Base-by-base conservation (phyloP, 495 filamentous ascomycete genomes). In the Penicillium robsamsonii region DNA sequence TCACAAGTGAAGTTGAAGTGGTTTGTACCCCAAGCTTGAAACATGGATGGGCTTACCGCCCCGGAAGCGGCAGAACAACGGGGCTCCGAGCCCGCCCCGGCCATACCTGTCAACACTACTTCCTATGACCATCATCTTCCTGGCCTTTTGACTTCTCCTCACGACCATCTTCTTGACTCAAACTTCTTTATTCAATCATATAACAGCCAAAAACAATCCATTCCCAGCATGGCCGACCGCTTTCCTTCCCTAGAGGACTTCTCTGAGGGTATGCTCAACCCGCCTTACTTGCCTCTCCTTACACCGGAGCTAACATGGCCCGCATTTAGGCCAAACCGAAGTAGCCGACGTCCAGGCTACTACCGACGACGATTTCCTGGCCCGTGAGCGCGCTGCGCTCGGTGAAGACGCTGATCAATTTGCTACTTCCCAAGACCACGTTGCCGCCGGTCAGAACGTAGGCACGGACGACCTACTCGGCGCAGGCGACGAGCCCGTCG, bases 181-280 rank as follows among this genome's bases (percentile, higher is more conserved):
- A 25, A 49, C 22, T 33, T 11, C 37, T 52, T 29, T 10, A 43
- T 52, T 27, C 9, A 52, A 29, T 52, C 37, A 18, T 52, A 31
- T 17, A 42, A 52, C 38, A 18, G 12, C 29, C 33, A 52, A 25
- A 8, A 20, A 18, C 24, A 52, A 30, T 6, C 7, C n/a, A 18
- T 17, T 29, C 15, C 22, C 59, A 80, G 46, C 25, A 98, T 98
- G 94, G 93, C 94, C 20, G 92, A 97, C 76, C 81, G 92, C 68
- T 98, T 98, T 74, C 94, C 94, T 51, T 95, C 94, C 20, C 77
- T 98, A 69, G 94, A 98, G 71, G 94, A 97, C 69, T 92, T 97
- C 72, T 88, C 93, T 67, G 90, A 87, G 52, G 93, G 93, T 84
- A 82, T 79, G 87, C 55, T 54, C 40, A 58, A 49, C 54, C 62